Conservation (phyloP, 164 flowering plant species). For the Brasenia schreberi region DNA sequence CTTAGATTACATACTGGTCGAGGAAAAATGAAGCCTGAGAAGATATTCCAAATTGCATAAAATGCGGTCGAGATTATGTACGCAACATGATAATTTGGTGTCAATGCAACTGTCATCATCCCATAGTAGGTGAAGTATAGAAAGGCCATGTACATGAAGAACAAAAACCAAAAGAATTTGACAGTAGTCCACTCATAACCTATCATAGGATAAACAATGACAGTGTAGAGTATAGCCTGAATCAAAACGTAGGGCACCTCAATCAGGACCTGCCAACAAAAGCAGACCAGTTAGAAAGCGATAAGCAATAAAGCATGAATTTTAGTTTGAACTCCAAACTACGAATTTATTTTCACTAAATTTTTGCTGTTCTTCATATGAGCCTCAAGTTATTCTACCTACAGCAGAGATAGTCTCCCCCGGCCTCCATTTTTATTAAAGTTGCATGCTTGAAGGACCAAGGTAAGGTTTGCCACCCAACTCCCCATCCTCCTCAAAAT, state of each 20-base stretch:
- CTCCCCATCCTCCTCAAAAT: too few species aligned
- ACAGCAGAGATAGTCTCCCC: too few species aligned
- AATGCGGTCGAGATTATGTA: constrained; percentile 41
- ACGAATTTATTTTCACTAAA: too few species aligned
- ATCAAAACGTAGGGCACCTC: constrained; percentile 38
- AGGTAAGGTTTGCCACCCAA: too few species aligned
- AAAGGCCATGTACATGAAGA: constrained; percentile 51
- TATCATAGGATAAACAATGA: constrained; percentile 50
- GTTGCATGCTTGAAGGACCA: too few species aligned
- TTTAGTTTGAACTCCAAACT: too few species aligned
- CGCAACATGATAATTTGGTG: constrained; percentile 48
- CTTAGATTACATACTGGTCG: constrained; percentile 26
- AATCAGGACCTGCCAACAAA: constrained; percentile 19
- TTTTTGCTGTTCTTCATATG: too few species aligned
- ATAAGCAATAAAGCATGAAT: too few species aligned
- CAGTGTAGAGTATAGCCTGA: constrained; percentile 29
- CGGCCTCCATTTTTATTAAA: too few species aligned
- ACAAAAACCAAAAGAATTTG: constrained; percentile 50
- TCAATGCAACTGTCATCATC: constrained; percentile 61
- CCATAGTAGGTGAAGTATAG: constrained; percentile 55
- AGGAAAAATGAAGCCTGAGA: constrained; percentile 52
- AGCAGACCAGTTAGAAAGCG: too few species aligned
- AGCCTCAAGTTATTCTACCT: too few species aligned
- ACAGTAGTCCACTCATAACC: constrained; percentile 47
- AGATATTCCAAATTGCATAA: constrained; percentile 51